Evolutionary conservation across 768 basidiomycete species (phyloP).

Genomic region (Rhodotorula kratochvilovae): DNA sequence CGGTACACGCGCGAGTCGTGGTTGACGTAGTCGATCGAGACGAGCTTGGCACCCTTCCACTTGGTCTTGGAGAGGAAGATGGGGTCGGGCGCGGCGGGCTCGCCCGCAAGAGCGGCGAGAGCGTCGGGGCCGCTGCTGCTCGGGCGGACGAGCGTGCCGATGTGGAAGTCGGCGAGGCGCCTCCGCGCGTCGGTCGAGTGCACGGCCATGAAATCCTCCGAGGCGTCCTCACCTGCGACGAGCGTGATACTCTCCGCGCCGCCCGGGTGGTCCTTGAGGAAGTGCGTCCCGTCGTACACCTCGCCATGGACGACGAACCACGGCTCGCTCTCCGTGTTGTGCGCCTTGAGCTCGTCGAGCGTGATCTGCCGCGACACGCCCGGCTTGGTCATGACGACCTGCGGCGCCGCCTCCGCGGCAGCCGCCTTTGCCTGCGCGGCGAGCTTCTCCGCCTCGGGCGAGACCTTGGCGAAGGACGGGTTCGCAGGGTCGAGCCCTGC

Average conservation of each 20-base stretch:
- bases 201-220: constrained; percentile 63
- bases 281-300: constrained; percentile 83
- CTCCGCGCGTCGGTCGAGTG: constrained; percentile 55
- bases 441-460: constrained; percentile 9
- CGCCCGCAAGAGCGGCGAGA: not conserved
- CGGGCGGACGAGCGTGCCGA: constrained; percentile 52
- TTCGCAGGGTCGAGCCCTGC: constrained; percentile 52
- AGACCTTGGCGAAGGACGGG: constrained; percentile 49
- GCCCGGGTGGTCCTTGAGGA: constrained; percentile 60
- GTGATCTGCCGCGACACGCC: constrained; percentile 53
- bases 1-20: constrained; percentile 56
- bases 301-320: constrained; percentile 75
- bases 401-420: constrained; percentile 28
- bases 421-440: constrained; percentile 8
- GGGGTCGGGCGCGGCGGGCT: constrained; percentile 29
- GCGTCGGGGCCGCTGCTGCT: not conserved
- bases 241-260: constrained; percentile 57
- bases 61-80: constrained; percentile 53
- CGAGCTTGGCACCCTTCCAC: constrained; percentile 55
- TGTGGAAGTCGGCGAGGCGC: constrained; percentile 55
- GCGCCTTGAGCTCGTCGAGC: constrained; percentile 49
- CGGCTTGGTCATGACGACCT: constrained; percentile 53
- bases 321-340: constrained; percentile 59
- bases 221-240: constrained; percentile 59
- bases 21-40: constrained; percentile 49